Evolutionary conservation across 345 rosid species (phyloP).

Genomic region (Nephelium lappaceum): DNA sequence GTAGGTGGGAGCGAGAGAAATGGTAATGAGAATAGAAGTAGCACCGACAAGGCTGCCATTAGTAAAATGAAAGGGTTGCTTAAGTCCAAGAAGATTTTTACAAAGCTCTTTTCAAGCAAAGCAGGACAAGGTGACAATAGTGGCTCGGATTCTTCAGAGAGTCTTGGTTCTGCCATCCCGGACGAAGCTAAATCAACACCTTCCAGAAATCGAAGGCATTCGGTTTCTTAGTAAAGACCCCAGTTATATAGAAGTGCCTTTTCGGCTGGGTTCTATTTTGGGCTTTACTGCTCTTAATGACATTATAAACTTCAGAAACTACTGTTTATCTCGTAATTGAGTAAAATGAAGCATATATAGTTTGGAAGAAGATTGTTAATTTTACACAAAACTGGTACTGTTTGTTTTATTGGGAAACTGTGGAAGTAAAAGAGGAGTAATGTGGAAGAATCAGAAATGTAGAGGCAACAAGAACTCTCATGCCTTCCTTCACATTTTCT

Average conservation of each 20-base stretch:
- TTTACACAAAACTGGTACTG: background rate
- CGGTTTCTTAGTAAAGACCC: constrained; percentile 58
- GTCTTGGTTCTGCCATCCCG: constrained; percentile 58
- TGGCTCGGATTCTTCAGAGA: constrained; percentile 82
- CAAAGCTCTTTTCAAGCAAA: constrained; percentile 57
- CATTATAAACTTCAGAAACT: constrained; percentile 24
- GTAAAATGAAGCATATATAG: constrained; percentile 33
- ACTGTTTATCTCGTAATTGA: constrained; percentile 25
- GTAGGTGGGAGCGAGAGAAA: constrained; percentile 40
- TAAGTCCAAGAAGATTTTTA: constrained; percentile 65
- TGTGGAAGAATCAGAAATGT: too few relatives aligned
- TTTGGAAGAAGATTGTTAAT: constrained; percentile 10
- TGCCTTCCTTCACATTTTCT: too few relatives aligned
- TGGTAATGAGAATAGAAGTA: constrained; percentile 35
- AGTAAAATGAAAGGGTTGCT: constrained; percentile 71
- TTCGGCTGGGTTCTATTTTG: constrained; percentile 6
- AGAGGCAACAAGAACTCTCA: background rate
- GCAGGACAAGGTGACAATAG: constrained; percentile 61
- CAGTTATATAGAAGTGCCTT: constrained; percentile 11
- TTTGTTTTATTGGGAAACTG: too few relatives aligned
- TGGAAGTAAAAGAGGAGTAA: background rate
- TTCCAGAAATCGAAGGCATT: constrained; percentile 68
- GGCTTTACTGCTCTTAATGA: constrained; percentile 10
- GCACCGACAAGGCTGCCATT: constrained; percentile 42
- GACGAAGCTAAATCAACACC: constrained; percentile 66